These are phyloP conservation scores for Nicotiana benthamiana DNA, from an alignment of 257 asterid genomes.

Conservation along the genomic window DNA sequence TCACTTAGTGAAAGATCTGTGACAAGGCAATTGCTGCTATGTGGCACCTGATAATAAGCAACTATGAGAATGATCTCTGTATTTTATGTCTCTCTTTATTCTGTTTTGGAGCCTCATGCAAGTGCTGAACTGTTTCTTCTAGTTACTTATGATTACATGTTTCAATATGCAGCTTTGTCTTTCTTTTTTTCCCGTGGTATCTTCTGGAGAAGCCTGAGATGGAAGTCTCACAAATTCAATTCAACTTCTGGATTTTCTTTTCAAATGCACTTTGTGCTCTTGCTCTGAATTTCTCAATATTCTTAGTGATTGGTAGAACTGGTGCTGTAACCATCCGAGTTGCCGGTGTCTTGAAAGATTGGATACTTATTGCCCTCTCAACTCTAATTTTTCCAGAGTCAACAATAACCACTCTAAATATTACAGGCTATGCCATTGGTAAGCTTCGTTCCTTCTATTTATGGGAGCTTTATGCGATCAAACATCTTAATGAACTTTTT, in stretches of 20 bases:
- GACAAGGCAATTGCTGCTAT: background rate
- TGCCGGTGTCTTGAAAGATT: slow-evolving; percentile 95
- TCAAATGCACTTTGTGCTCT: slow-evolving; percentile 93
- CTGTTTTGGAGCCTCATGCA: background rate
- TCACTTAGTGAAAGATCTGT: background rate
- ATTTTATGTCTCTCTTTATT: background rate
- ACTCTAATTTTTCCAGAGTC: slow-evolving; percentile 93
- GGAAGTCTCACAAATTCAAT: slow-evolving; percentile 80
- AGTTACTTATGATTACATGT: background rate
- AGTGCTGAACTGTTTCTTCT: background rate
- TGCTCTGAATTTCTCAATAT: slow-evolving; percentile 92
- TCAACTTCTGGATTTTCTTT: slow-evolving; percentile 93
- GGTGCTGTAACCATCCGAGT: slow-evolving; percentile 97
- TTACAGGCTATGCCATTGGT: slow-evolving; percentile 97
- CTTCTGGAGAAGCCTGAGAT: slow-evolving; percentile 93
- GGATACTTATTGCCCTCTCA: slow-evolving; percentile 96
- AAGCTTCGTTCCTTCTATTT: slow-evolving; percentile 15
- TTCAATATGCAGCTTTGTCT: slow-evolving; percentile 65
- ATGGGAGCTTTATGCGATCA: background rate
- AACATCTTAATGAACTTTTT: background rate
- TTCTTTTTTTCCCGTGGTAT: slow-evolving; percentile 95
- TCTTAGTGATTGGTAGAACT: slow-evolving; percentile 93
- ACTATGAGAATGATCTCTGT: background rate
- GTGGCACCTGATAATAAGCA: background rate
- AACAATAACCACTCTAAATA: slow-evolving; percentile 69